Conservation (phyloP, 116 monocot species). For the Posidonia oceanica region DNA sequence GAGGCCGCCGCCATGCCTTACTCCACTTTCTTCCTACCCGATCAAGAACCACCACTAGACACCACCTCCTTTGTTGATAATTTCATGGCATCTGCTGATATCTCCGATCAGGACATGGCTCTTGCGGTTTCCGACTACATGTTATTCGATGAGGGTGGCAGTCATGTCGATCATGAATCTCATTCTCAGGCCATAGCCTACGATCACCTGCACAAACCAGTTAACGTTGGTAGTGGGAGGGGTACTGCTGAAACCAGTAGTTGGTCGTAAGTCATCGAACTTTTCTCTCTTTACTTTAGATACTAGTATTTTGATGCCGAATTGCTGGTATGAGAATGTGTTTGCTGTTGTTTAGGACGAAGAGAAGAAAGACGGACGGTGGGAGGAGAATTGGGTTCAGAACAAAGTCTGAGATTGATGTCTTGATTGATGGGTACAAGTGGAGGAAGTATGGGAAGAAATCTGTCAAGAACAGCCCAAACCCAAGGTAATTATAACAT, state of each 20-base stretch:
- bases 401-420: constrained; percentile 22
- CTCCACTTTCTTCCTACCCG: not conserved
- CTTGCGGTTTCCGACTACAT: not conserved
- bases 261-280: no score
- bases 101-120: not conserved
- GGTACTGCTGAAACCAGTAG: not conserved
- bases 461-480: constrained; percentile 26
- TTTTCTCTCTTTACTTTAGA: no score
- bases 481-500: constrained; percentile 16
- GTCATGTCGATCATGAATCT: not conserved
- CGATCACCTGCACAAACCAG: not conserved
- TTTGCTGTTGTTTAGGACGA: not conserved
- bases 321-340: no score
- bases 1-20: constrained; percentile 3
- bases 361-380: constrained; percentile 9
- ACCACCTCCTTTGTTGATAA: not conserved
- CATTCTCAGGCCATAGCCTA: not conserved
- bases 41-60: not conserved
- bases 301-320: no score
- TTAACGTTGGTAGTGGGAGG: not conserved
- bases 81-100: not conserved
- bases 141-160: not conserved
- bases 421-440: constrained; percentile 32
- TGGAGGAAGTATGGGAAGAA: constrained; percentile 48
- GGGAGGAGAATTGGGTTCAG: constrained; percentile 27